These are phyloP conservation scores for Antrodiella citrinella DNA, from an alignment of 768 basidiomycete species.

Conservation along the genomic window DNA sequence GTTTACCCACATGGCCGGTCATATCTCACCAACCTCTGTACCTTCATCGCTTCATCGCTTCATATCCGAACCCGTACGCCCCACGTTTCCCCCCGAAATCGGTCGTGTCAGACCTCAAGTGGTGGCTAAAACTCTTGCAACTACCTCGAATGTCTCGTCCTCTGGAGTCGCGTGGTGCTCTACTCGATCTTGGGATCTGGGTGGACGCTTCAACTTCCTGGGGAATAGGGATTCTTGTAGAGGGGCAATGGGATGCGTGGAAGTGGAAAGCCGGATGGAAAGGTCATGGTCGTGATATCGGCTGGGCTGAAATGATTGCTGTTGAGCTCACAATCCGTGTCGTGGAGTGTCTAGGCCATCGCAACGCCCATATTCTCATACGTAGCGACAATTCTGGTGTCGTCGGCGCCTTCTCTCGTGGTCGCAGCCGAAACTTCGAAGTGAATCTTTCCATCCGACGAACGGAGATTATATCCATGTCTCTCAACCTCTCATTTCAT, in stretches of 20 bases:
- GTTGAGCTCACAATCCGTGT: too few species aligned
- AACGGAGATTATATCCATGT: too few species aligned
- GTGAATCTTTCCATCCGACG: too few species aligned
- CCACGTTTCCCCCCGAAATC: not conserved
- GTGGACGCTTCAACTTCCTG: constrained; percentile 13
- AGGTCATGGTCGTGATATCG: constrained; percentile 10
- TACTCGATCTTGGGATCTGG: too few species aligned
- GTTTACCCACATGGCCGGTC: constrained; percentile 8
- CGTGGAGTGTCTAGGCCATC: too few species aligned
- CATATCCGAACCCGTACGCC: not conserved
- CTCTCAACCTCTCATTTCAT: too few species aligned
- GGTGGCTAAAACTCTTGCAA: not conserved
- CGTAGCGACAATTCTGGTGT: constrained; percentile 15
- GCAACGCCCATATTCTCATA: too few species aligned
- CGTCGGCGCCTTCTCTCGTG: constrained; percentile 12
- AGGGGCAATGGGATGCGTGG: constrained; percentile 10
- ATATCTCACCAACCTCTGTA: constrained; percentile 7
- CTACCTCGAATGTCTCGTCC: too few species aligned
- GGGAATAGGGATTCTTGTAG: constrained; percentile 11
- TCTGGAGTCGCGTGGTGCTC: too few species aligned
- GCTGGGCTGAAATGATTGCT: constrained; percentile 17
- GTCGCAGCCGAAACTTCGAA: constrained; percentile 1
- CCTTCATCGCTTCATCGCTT: not conserved
- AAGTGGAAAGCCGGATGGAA: constrained; percentile 12
- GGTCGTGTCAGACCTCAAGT: not conserved